Percentiles rank a stretch among this genome's conserved stretches.
phyloP scores from a whole-genome alignment of 2,329 filamentous ascomycete species.

The Epicoccum sorghinum region DNA sequence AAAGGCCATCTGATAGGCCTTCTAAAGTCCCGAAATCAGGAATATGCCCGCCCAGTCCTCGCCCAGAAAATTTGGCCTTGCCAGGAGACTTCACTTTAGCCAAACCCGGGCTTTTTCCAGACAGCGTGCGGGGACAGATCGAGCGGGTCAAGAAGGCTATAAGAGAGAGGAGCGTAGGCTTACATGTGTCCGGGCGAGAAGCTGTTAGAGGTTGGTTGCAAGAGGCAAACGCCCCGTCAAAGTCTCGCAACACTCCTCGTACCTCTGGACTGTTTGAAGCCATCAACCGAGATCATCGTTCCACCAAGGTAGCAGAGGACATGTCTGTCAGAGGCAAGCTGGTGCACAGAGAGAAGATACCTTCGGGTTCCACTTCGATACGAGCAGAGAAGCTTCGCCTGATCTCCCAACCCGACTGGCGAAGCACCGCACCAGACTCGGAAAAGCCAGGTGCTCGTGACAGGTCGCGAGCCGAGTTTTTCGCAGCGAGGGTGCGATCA shows the following conservation, averaged over 20 bases:
- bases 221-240: background rate
- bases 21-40: background rate
- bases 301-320: no score
- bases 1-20: background rate
- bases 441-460: background rate
- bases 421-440: background rate
- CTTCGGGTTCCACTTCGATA: background rate
- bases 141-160: background rate
- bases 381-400: background rate
- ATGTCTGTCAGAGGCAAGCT: background rate
- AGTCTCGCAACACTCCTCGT: background rate
- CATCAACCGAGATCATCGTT: no score
- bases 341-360: slow-evolving; percentile 4
- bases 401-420: background rate
- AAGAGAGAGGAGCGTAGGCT: background rate
- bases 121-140: background rate
- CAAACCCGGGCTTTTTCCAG: background rate
- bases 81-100: background rate
- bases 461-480: background rate
- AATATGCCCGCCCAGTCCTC: background rate
- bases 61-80: background rate
- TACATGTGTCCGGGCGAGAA: background rate
- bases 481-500: background rate
- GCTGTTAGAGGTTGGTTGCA: background rate
- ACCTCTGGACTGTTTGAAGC: no score